Conservation (phyloP, 345 rosid genomes). For the Eucalyptus pumila region DNA sequence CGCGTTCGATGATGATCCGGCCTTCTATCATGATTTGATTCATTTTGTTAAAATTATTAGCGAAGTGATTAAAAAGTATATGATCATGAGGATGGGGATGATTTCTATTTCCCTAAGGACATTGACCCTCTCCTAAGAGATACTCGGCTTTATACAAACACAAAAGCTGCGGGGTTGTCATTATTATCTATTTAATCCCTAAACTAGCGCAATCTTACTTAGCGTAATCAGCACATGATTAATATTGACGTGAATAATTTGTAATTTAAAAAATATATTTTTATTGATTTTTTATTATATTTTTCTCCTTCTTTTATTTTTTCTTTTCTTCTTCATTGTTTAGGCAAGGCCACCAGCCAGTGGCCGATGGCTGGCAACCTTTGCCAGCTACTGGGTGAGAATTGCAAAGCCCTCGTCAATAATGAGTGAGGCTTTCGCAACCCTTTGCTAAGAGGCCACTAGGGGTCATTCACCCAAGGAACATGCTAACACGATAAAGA, state of each 20-base stretch:
- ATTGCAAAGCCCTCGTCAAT: accelerated
- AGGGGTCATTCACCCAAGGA: too few species aligned
- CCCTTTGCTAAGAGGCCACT: background rate
- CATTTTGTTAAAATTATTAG: background rate
- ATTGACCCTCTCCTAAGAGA: background rate
- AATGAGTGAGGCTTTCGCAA: accelerated
- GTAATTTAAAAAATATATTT: accelerated
- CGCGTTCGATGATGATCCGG: accelerated
- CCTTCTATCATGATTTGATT: background rate
- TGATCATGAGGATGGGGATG: background rate
- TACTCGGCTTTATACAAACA: background rate
- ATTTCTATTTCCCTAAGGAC: background rate
- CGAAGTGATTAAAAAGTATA: background rate
- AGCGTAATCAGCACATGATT: accelerated
- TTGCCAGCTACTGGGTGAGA: accelerated
- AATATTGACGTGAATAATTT: accelerated
- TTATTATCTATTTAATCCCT: too few species aligned
- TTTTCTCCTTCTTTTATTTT: accelerated
- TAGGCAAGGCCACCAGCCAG: accelerated
- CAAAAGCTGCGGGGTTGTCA: too few species aligned
- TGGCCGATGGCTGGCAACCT: accelerated
- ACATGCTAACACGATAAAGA: background rate
- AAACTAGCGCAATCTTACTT: too few species aligned
- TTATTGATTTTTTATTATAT: too few species aligned
- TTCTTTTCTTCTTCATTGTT: accelerated